Evolutionary conservation across 169 alveolate genomes (phyloP), one percentile per base, ranked within the genome.

Genomic region (Eimeria maxima): DNA sequence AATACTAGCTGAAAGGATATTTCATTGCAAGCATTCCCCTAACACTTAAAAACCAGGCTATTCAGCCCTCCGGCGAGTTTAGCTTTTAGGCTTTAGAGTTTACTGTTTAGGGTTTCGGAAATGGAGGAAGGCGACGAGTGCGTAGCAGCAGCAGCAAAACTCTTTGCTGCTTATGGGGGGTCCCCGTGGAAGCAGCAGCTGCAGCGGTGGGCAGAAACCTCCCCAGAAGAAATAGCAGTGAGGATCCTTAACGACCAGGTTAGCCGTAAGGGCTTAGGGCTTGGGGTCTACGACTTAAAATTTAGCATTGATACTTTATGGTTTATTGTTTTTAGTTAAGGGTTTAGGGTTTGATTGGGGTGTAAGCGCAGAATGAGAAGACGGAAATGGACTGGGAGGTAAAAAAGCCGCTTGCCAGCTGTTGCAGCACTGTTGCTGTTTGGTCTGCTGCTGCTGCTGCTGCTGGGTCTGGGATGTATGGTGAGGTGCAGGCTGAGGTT

Each of bases 121-220:
- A 42, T 76, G 87, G 87, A 42, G 50, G 87, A 42, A 22, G 87
- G n/a, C 65, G 87, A 14, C 7, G 84, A 73, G n/a, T 73, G 84
- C 47, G 18, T 24, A 73, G 55, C 27, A n/a, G 42, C 27, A 44
- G 84, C 84, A 27, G 55, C 45, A 16, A 20, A 73, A 44, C 84
- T 73, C 11, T 73, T 73, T 38, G 53, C 45, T 33, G 84, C 84
- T 73, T 73, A 73, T 29, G 84, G 53, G 84, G 84, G 84, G 29
- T 29, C 84, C 22, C 84, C 84, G 24, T 73, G 84, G 84, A 29
- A 73, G 84, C 84, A 73, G 84, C 84, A 73, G 84, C 84, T 73
- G 18, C 84, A 73, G 53, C 27, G 8, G 13, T 73, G 84, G 84
- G 84, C 84, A 10, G n/a, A 11, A 4, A 29, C 22, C 6, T 45